Conservation (phyloP, 1,284 basidiomycete genomes). For the Malassezia globosa region DNA sequence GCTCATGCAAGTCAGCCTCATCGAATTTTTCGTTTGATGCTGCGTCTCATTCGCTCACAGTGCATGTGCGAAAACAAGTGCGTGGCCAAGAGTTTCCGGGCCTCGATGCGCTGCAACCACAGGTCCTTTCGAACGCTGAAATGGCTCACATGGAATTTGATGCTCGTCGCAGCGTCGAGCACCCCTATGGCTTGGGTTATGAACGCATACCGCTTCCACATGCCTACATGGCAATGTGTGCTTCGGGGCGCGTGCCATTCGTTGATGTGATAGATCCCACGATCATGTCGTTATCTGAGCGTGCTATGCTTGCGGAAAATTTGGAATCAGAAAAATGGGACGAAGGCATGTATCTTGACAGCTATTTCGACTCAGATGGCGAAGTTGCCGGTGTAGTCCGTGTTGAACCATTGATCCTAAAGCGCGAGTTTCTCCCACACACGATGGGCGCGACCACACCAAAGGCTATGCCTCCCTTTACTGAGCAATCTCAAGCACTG, state of each 20-base stretch:
- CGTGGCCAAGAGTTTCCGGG: slow-evolving; percentile 1
- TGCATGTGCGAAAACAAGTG: slow-evolving; percentile 3
- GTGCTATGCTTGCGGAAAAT: slow-evolving; percentile 1
- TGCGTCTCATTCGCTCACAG: background rate
- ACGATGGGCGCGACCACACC: background rate
- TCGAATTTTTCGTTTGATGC: background rate
- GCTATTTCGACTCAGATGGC: slow-evolving; percentile 13
- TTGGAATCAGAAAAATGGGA: slow-evolving; percentile 20
- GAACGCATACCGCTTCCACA: background rate
- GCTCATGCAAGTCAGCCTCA: background rate
- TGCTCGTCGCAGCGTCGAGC: background rate
- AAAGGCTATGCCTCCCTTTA: background rate
- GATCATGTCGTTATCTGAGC: background rate
- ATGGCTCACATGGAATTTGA: slow-evolving; percentile 3
- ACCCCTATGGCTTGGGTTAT: background rate
- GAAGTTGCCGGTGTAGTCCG: slow-evolving; percentile 12
- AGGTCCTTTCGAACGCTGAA: slow-evolving; percentile 8
- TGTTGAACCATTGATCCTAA: background rate
- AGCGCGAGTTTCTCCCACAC: background rate
- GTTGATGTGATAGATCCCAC: slow-evolving; percentile 7
- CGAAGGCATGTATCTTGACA: slow-evolving; percentile 17
- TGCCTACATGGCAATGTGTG: background rate
- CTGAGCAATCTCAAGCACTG: background rate
- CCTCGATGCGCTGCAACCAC: slow-evolving; percentile 6
- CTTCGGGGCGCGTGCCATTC: slow-evolving; percentile 3